Conservation (phyloP, 2,329 filamentous ascomycete genomes). For the Claviceps sp. region DNA sequence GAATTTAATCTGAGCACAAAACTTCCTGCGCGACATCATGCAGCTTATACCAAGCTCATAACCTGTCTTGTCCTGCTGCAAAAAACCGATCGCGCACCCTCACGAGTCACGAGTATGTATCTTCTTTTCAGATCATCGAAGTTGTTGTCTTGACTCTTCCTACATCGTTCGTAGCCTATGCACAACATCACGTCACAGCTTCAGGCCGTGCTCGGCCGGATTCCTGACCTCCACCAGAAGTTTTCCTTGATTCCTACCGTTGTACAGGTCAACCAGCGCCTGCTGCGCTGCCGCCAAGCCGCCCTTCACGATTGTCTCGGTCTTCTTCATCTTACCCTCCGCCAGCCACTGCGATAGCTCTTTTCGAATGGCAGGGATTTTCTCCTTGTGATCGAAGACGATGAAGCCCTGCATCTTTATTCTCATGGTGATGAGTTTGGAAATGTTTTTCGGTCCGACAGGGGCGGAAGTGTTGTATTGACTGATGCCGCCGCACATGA, state of each 20-base stretch:
- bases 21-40: too few relatives aligned
- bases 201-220: slow-evolving; percentile 7
- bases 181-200: slow-evolving; percentile 8
- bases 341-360: slow-evolving; percentile 54
- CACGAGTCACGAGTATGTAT: too few relatives aligned
- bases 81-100: too few relatives aligned
- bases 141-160: too few relatives aligned
- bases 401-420: slow-evolving; percentile 60
- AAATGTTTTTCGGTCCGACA: slow-evolving; percentile 42
- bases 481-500: slow-evolving; percentile 59
- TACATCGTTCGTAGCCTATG: too few relatives aligned
- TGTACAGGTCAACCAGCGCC: slow-evolving; percentile 50
- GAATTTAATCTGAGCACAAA: too few relatives aligned
- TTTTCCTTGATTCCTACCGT: slow-evolving; percentile 59
- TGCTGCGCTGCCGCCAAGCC: slow-evolving; percentile 51
- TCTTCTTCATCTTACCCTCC: slow-evolving; percentile 58
- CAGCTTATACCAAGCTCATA: too few relatives aligned
- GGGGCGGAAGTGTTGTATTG: slow-evolving; percentile 49
- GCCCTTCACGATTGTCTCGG: slow-evolving; percentile 59
- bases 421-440: slow-evolving; percentile 38
- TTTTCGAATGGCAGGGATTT: slow-evolving; percentile 43
- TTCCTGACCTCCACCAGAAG: slow-evolving; percentile 41
- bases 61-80: too few relatives aligned
- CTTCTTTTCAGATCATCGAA: too few relatives aligned
- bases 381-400: slow-evolving; percentile 50